Percentiles rank a stretch among this genome's conserved stretches.
These are phyloP conservation scores for Mortierella claussenii DNA, from an alignment of 192 early-diverging fungal species.

Conservation along the genomic window DNA sequence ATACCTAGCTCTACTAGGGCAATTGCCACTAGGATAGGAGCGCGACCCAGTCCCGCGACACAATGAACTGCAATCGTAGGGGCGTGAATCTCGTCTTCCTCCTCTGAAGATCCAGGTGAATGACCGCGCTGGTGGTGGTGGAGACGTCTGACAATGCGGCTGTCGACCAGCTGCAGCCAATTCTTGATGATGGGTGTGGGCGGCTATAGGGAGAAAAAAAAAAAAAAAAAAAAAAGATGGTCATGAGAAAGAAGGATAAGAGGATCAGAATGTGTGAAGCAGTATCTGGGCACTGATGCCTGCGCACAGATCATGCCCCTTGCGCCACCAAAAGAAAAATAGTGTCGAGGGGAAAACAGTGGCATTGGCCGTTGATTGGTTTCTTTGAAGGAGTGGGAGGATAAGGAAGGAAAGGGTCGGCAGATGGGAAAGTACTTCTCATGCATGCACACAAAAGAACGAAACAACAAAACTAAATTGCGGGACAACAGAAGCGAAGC, in stretches of 20 bases:
- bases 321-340: neutral
- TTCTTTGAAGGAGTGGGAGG: too few relatives aligned
- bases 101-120: conserved; percentile 32
- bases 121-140: conserved; percentile 18
- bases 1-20: conserved; percentile 84
- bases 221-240: neutral
- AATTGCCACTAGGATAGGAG: conserved; percentile 89
- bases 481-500: too few relatives aligned
- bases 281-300: too few relatives aligned
- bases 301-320: conserved; percentile 12
- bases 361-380: too few relatives aligned
- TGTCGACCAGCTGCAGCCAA: conserved; percentile 77
- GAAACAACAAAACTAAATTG: too few relatives aligned
- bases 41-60: conserved; percentile 94
- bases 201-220: conserved; percentile 44
- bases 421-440: too few relatives aligned
- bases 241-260: too few relatives aligned
- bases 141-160: conserved; percentile 54
- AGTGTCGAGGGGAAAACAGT: too few relatives aligned
- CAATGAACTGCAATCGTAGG: conserved; percentile 91
- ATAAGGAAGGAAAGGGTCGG: too few relatives aligned
- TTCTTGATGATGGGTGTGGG: conserved; percentile 70
- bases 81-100: conserved; percentile 17
- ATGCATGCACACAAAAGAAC: too few relatives aligned
- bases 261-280: too few relatives aligned